Percentiles rank a stretch among this genome's conserved stretches.
Conservation (phyloP, 805 yeast genomes). For the Pichia nanzhaoensis region DNA sequence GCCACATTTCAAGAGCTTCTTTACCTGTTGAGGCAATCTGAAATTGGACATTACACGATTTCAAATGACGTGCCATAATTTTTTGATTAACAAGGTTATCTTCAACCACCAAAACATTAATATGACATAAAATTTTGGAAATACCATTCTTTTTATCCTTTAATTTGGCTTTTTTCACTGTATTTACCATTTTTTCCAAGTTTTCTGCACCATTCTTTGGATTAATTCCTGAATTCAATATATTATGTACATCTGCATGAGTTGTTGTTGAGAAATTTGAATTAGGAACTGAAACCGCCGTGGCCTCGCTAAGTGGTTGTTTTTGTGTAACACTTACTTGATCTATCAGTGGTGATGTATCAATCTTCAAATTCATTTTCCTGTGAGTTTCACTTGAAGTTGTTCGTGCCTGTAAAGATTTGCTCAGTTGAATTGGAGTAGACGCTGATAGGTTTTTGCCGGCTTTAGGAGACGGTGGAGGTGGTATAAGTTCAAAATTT, state of each 20-base stretch:
- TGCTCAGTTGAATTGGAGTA: not conserved
- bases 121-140: slow-evolving; percentile 74
- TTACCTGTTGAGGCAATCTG: slow-evolving; percentile 88
- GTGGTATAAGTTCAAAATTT: not conserved
- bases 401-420: not conserved
- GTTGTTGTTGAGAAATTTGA: slow-evolving; percentile 1
- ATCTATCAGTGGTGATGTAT: not conserved
- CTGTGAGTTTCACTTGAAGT: not conserved
- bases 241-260: not conserved
- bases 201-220: not conserved
- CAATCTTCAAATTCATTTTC: slow-evolving; percentile 4
- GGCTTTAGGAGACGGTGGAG: slow-evolving; percentile 9
- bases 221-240: not conserved
- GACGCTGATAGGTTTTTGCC: not conserved
- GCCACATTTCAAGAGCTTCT: slow-evolving; percentile 94
- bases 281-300: not conserved
- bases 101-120: slow-evolving; percentile 89
- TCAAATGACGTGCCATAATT: slow-evolving; percentile 80
- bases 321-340: not conserved
- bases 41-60: slow-evolving; percentile 77
- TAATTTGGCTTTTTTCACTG: not conserved
- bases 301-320: not conserved
- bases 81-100: slow-evolving; percentile 93
- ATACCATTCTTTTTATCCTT: slow-evolving; percentile 28
- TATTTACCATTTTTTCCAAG: no score